These are phyloP conservation scores for Dendrocalamus latiflorus DNA, from an alignment of 202 grass and related monocot species.

Conservation along the genomic window DNA sequence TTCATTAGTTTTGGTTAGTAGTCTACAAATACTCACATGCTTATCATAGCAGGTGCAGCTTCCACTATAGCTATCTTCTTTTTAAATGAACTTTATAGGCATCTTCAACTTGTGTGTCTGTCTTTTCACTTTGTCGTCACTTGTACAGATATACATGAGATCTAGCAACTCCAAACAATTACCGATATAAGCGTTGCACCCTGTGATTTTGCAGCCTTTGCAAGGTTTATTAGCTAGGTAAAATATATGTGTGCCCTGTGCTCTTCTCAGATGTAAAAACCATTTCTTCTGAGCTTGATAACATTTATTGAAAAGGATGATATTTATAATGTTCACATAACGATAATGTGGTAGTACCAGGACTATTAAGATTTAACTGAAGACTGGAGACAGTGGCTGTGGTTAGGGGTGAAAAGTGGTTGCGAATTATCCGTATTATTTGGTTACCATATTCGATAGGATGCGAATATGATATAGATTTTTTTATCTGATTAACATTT, in stretches of 20 bases:
- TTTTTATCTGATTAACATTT: too few relatives aligned
- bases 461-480: too few relatives aligned
- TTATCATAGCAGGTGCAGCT: conserved; percentile 12
- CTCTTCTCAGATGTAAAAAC: neutral
- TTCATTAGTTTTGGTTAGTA: too few relatives aligned
- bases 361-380: neutral
- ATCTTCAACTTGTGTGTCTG: conserved; percentile 12
- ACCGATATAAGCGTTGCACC: neutral
- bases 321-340: neutral
- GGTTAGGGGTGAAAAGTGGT: too few relatives aligned
- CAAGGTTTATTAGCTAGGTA: neutral
- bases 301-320: neutral
- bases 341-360: neutral
- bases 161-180: neutral
- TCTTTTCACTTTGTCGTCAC: neutral
- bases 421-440: too few relatives aligned
- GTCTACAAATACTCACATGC: neutral
- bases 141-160: neutral
- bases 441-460: too few relatives aligned
- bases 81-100: too few relatives aligned
- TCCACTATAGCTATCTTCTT: conserved; percentile 17
- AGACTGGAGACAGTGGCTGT: neutral
- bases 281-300: neutral
- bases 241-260: neutral
- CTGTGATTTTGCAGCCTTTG: neutral